These are phyloP conservation scores for Boletus subcaerulescens DNA, from an alignment of 768 basidiomycete species.

Conservation along the genomic window DNA sequence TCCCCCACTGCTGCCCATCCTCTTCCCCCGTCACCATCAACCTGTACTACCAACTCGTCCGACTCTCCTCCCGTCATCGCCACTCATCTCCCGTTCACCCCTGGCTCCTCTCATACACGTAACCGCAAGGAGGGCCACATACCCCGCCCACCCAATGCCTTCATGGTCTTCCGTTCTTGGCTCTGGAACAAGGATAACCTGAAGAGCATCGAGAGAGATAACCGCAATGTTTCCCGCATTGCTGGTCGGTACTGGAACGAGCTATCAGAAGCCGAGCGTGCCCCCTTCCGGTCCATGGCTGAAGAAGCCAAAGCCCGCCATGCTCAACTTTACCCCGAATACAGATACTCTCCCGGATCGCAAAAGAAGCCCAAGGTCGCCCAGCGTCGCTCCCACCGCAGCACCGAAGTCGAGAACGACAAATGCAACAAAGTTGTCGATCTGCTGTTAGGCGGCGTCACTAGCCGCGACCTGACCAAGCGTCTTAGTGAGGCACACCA, in stretches of 20 bases:
- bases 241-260: constrained; percentile 69
- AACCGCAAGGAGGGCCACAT: constrained; percentile 50
- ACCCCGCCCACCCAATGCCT: constrained; percentile 80
- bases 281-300: constrained; percentile 46
- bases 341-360: constrained; percentile 56
- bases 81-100: constrained; percentile 27
- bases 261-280: constrained; percentile 45
- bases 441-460: constrained; percentile 34
- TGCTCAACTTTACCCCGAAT: constrained; percentile 51
- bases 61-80: constrained; percentile 16
- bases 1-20: constrained; percentile 1
- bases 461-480: constrained; percentile 30
- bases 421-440: constrained; percentile 39
- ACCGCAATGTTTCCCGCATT: constrained; percentile 70
- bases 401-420: constrained; percentile 33
- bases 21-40: constrained; percentile 17
- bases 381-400: constrained; percentile 35
- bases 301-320: constrained; percentile 47
- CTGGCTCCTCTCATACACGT: constrained; percentile 40
- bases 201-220: constrained; percentile 58
- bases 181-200: constrained; percentile 52
- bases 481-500: constrained; percentile 13
- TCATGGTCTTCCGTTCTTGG: constrained; percentile 77
- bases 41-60: constrained; percentile 13
- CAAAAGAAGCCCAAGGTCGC: constrained; percentile 26